Conservation (phyloP, 2,329 filamentous ascomycete species). For the Fusarium sp. region DNA sequence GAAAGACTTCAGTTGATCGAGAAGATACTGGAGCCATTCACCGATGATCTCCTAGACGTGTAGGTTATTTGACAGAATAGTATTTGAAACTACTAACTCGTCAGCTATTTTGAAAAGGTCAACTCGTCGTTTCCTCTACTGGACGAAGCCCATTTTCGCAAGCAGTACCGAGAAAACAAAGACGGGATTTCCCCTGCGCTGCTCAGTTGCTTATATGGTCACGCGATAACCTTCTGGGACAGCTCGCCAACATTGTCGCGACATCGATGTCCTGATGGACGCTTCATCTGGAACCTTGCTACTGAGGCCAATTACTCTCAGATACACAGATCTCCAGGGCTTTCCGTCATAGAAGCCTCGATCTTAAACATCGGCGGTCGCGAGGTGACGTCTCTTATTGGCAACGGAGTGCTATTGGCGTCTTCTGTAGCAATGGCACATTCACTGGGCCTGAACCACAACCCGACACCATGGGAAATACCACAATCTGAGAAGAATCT, state of each 20-base stretch:
- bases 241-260: slow-evolving; percentile 58
- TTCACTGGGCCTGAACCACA: slow-evolving; percentile 66
- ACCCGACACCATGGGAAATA: slow-evolving; percentile 66
- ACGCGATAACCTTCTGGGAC: slow-evolving; percentile 69
- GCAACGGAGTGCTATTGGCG: slow-evolving; percentile 65
- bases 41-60: slow-evolving; percentile 63
- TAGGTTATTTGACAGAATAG: slow-evolving; percentile 42
- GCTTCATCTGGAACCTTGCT: slow-evolving; percentile 73
- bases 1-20: slow-evolving; percentile 68
- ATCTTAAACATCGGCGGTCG: slow-evolving; percentile 71
- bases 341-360: slow-evolving; percentile 69
- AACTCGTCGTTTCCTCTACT: slow-evolving; percentile 73
- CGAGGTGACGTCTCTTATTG: slow-evolving; percentile 70
- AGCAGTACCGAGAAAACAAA: slow-evolving; percentile 59
- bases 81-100: slow-evolving; percentile 10
- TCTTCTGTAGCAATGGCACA: slow-evolving; percentile 65
- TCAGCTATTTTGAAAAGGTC: slow-evolving; percentile 53
- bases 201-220: slow-evolving; percentile 68
- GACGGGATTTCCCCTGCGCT: slow-evolving; percentile 67
- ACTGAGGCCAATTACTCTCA: slow-evolving; percentile 71
- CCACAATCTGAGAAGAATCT: slow-evolving; percentile 62
- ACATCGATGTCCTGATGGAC: slow-evolving; percentile 66
- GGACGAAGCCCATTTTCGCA: slow-evolving; percentile 66
- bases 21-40: slow-evolving; percentile 68
- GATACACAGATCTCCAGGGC: slow-evolving; percentile 67